Conservation (phyloP, 208 protist genomes). For the Leishmania guyanensis region DNA sequence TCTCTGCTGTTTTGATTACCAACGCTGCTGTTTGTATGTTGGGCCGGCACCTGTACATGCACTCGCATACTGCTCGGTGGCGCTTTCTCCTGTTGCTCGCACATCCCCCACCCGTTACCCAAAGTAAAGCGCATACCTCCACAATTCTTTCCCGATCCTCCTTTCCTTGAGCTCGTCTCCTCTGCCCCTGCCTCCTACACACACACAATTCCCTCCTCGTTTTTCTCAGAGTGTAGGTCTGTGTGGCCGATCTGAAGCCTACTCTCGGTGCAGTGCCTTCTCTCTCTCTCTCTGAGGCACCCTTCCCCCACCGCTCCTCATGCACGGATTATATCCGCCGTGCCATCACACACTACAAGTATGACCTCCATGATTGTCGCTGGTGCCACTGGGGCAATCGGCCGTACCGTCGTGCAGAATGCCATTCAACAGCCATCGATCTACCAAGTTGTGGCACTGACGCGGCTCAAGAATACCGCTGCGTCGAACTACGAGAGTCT, state of each 20-base stretch:
- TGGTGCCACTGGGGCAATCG: slow-evolving; percentile 75
- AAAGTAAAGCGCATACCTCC: background rate
- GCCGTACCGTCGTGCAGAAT: slow-evolving; percentile 55
- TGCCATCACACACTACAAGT: background rate
- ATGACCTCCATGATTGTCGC: slow-evolving; percentile 72
- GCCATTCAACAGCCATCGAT: slow-evolving; percentile 46
- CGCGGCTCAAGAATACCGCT: slow-evolving; percentile 28
- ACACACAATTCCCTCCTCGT: background rate
- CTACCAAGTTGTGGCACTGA: slow-evolving; percentile 65
- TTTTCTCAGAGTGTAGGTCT: background rate
- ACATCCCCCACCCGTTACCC: background rate
- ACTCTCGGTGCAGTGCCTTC: background rate
- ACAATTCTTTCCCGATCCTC: background rate
- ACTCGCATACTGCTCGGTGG: background rate
- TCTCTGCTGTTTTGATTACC: background rate
- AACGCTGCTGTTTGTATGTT: background rate
- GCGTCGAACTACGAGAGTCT: slow-evolving; percentile 36
- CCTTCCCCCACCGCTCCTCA: background rate
- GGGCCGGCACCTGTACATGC: background rate
- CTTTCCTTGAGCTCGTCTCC: background rate
- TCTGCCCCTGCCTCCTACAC: background rate
- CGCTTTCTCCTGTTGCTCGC: background rate
- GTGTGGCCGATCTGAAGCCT: background rate
- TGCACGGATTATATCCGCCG: background rate
- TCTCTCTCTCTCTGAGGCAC: background rate